These are phyloP conservation scores for Lepidium didymum DNA, from an alignment of 345 rosid genomes.

Conservation along the genomic window DNA sequence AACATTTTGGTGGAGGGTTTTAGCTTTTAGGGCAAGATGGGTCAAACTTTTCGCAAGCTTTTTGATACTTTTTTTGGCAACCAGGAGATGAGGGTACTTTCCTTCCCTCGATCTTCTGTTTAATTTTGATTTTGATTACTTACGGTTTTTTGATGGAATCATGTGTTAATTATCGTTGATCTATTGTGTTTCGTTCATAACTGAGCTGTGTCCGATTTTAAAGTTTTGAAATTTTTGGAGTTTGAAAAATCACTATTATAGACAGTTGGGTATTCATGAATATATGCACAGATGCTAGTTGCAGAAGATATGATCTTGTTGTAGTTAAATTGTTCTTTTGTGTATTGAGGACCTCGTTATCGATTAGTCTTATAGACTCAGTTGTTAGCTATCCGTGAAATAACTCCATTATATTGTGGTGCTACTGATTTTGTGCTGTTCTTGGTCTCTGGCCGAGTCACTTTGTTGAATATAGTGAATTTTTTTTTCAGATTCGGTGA, in stretches of 20 bases:
- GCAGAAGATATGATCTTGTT: background rate
- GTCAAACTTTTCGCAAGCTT: slow-evolving; percentile 85
- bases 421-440: background rate
- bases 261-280: background rate
- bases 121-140: background rate
- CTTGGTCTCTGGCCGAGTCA: background rate
- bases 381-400: background rate
- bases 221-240: background rate
- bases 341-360: too few relatives aligned
- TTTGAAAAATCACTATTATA: background rate
- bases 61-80: slow-evolving; percentile 87
- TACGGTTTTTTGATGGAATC: background rate
- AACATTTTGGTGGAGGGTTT: background rate
- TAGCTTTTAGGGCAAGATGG: slow-evolving; percentile 37
- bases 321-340: too few relatives aligned
- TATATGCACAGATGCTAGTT: background rate
- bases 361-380: too few relatives aligned
- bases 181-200: background rate
- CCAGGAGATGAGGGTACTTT: slow-evolving; percentile 76
- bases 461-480: background rate
- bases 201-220: background rate
- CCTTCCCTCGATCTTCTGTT: slow-evolving; percentile 2
- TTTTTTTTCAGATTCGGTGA: background rate
- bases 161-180: background rate
- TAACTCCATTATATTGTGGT: background rate